phyloP scores from a whole-genome alignment of 129 eudicot species.

The Arctium minus region DNA sequence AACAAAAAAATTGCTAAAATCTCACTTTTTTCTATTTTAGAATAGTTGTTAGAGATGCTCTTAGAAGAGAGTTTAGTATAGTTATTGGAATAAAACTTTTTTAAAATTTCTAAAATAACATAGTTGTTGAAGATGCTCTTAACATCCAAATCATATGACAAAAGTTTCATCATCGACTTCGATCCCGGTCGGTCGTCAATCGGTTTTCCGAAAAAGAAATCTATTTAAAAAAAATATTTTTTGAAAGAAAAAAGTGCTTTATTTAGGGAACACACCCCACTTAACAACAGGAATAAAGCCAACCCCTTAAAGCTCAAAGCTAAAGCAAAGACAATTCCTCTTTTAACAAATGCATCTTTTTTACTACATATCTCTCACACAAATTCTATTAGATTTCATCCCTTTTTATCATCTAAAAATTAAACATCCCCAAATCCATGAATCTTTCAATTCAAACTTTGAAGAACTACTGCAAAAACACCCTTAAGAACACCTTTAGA shows the following conservation, averaged over 20 bases:
- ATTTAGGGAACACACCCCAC: conserved; percentile 38
- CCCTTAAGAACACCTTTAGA: conserved; percentile 17
- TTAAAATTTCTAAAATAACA: too few relatives aligned
- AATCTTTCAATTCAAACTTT: conserved; percentile 37
- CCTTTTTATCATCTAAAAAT: conserved; percentile 33
- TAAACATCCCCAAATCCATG: conserved; percentile 25
- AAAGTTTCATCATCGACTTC: background rate
- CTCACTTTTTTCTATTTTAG: too few relatives aligned
- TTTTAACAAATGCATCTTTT: conserved; percentile 21
- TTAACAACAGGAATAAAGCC: conserved; percentile 35
- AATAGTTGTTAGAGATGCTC: too few relatives aligned
- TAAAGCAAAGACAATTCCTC: conserved; percentile 32
- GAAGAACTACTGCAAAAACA: conserved; percentile 26
- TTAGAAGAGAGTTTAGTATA: too few relatives aligned
- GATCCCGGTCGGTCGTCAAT: background rate
- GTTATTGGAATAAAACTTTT: too few relatives aligned
- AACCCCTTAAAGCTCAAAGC: conserved; percentile 25
- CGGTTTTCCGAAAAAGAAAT: background rate
- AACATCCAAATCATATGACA: background rate
- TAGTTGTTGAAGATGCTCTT: too few relatives aligned
- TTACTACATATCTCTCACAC: conserved; percentile 21
- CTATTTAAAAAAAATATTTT: background rate
- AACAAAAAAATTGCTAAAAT: too few relatives aligned
- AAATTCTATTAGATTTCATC: conserved; percentile 32
- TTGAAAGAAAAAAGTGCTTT: conserved; percentile 31